These are phyloP conservation scores for Pleurotus tuber-regium DNA, from an alignment of 768 basidiomycete genomes.

Conservation along the genomic window DNA sequence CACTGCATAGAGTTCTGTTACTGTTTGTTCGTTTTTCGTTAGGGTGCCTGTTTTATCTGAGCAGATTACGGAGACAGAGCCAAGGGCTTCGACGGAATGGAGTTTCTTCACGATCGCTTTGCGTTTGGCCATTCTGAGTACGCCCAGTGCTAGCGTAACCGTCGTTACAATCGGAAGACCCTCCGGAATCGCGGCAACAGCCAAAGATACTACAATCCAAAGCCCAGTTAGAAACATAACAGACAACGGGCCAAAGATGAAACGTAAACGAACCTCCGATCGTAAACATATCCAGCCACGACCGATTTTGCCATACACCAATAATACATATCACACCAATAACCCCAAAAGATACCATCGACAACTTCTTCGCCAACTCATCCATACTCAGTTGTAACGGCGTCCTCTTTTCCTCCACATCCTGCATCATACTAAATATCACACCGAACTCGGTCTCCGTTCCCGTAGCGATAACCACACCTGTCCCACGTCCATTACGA, in stretches of 20 bases:
- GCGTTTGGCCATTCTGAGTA: slow-evolving; percentile 89
- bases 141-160: slow-evolving; percentile 93
- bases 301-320: slow-evolving; percentile 79
- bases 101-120: slow-evolving; percentile 98
- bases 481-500: slow-evolving; percentile 81
- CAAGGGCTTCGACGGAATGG: slow-evolving; percentile 91
- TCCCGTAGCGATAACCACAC: slow-evolving; percentile 85
- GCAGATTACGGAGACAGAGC: slow-evolving; percentile 96
- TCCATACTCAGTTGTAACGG: slow-evolving; percentile 95
- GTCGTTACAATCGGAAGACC: slow-evolving; percentile 97
- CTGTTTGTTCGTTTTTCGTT: slow-evolving; percentile 95
- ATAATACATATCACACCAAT: slow-evolving; percentile 93
- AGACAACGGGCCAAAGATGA: too few relatives aligned
- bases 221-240: neutral
- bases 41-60: slow-evolving; percentile 97
- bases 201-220: slow-evolving; percentile 73
- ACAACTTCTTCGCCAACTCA: slow-evolving; percentile 90
- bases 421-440: slow-evolving; percentile 98
- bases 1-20: slow-evolving; percentile 83
- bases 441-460: slow-evolving; percentile 91
- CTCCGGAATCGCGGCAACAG: slow-evolving; percentile 98
- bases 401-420: slow-evolving; percentile 92
- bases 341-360: slow-evolving; percentile 86
- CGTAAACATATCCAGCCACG: slow-evolving; percentile 98
- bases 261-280: slow-evolving; percentile 74